These are phyloP conservation scores for Solanum peruvianum DNA, from an alignment of 257 asterid genomes.

Conservation along the genomic window DNA sequence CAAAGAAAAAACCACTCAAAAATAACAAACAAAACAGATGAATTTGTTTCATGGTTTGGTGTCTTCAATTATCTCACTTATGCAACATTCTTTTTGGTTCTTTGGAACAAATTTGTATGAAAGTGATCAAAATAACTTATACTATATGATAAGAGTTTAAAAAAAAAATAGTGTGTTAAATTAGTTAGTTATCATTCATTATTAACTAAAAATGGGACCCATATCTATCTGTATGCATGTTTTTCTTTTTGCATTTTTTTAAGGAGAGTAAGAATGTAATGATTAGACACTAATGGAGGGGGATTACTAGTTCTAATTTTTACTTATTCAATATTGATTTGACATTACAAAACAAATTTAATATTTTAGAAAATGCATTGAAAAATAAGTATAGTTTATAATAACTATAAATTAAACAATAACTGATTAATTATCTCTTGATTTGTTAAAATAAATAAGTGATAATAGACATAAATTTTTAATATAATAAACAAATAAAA, in stretches of 20 bases:
- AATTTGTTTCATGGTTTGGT: constrained; percentile 12
- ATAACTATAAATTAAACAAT: neutral
- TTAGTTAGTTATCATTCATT: constrained; percentile 24
- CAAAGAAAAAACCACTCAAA: constrained; percentile 35
- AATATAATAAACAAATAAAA: neutral
- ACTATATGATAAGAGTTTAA: constrained; percentile 19
- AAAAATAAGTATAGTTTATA: neutral
- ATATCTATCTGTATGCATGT: constrained; percentile 27
- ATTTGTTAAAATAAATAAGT: neutral
- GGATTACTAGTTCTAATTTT: neutral
- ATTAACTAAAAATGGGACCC: constrained; percentile 29
- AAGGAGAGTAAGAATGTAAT: constrained; percentile 7
- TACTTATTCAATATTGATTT: neutral
- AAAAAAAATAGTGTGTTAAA: neutral
- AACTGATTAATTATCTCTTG: neutral
- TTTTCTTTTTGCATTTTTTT: constrained; percentile 2
- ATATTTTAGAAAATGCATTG: neutral
- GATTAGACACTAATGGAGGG: constrained; percentile 22
- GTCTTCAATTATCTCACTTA: neutral
- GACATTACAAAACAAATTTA: neutral
- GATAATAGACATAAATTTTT: neutral
- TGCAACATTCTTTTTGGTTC: constrained; percentile 22
- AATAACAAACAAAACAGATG: constrained; percentile 15
- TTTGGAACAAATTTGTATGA: constrained; percentile 13
- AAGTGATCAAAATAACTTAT: constrained; percentile 16